Conservation (phyloP, 2,329 filamentous ascomycete genomes). For the Clonostachys chloroleuca region DNA sequence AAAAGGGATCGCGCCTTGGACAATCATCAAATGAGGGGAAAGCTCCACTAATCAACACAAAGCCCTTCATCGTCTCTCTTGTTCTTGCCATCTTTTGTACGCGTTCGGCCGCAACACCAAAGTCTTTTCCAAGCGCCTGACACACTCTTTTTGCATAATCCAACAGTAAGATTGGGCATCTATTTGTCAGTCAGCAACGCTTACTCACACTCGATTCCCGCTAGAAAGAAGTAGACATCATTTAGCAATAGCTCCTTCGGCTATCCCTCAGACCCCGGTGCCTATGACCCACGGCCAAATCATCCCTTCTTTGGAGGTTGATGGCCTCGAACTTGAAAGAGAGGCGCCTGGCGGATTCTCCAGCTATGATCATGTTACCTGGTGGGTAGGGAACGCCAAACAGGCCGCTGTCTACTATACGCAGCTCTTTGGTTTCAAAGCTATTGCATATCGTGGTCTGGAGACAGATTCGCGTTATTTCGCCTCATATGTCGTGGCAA, state of each 20-base stretch:
- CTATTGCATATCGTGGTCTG: constrained; percentile 78
- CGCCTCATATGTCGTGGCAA: constrained; percentile 79
- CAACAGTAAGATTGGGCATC: too few species aligned
- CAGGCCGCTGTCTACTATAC: constrained; percentile 89
- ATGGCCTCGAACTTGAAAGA: constrained; percentile 48
- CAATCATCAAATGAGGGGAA: too few species aligned
- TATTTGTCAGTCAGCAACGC: too few species aligned
- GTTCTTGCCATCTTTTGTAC: too few species aligned
- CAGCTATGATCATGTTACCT: constrained; percentile 89
- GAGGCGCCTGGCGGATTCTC: constrained; percentile 59
- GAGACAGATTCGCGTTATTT: constrained; percentile 81
- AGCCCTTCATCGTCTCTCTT: too few species aligned
- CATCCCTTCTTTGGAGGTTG: constrained; percentile 42
- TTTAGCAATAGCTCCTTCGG: constrained; percentile 51
- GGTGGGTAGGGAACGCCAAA: constrained; percentile 97
- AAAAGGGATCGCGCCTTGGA: too few species aligned
- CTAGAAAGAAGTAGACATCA: too few species aligned
- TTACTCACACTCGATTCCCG: too few species aligned
- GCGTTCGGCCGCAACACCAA: too few species aligned
- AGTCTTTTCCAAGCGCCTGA: too few species aligned
- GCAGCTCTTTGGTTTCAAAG: constrained; percentile 79
- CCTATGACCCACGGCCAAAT: constrained; percentile 31
- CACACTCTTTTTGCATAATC: too few species aligned
- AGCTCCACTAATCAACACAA: too few species aligned
- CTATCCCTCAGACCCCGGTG: constrained; percentile 42